These are phyloP conservation scores for Puccinia horiana DNA, from an alignment of 1,284 basidiomycete genomes.

Conservation along the genomic window DNA sequence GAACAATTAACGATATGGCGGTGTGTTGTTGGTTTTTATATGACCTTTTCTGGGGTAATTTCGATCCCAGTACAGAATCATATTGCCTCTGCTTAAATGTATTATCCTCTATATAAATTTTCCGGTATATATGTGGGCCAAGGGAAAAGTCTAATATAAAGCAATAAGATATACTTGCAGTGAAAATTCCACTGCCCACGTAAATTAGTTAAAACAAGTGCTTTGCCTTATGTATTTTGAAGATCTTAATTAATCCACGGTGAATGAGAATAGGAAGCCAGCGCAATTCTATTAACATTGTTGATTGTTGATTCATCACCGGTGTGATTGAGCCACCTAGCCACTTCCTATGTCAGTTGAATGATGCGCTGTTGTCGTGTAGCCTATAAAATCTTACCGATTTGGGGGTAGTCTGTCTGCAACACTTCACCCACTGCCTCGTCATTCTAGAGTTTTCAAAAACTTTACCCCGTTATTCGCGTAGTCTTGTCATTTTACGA, in stretches of 20 bases:
- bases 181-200: slow-evolving; percentile 14
- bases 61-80: background rate
- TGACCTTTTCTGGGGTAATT: background rate
- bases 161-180: slow-evolving; percentile 4
- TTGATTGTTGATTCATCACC: slow-evolving; percentile 9
- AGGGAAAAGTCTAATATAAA: slow-evolving; percentile 19
- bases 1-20: background rate
- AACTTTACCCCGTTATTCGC: background rate
- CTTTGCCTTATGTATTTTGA: slow-evolving; percentile 14
- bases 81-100: background rate
- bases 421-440: background rate
- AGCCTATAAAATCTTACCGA: background rate
- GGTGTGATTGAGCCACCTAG: slow-evolving; percentile 4
- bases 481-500: background rate
- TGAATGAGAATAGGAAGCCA: slow-evolving; percentile 18
- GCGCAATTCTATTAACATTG: background rate
- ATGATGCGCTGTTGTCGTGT: background rate
- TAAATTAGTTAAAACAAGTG: slow-evolving; percentile 13
- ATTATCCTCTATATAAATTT: slow-evolving; percentile 6
- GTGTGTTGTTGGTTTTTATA: background rate
- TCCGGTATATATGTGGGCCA: background rate
- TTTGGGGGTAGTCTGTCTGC: background rate
- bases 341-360: slow-evolving; percentile 3
- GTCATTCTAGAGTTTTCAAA: background rate
- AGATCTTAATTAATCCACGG: slow-evolving; percentile 18